Base-by-base conservation (phyloP, 1,139 yeast genomes). In the Yamadazyma sp. region DNA sequence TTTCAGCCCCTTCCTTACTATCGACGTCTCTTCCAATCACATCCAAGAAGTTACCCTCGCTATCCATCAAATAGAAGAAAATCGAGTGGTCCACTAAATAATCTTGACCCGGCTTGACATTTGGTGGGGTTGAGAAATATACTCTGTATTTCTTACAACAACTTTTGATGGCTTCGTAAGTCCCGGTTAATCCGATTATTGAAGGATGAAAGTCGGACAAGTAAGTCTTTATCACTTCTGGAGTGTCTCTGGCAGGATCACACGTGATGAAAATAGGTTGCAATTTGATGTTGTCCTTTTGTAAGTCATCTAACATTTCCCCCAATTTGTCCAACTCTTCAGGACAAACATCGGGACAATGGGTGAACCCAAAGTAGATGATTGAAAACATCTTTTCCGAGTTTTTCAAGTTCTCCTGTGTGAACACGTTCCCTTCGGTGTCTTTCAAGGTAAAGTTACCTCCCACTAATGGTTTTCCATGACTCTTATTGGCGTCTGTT, bases 271-370 rank as follows among this genome's bases (percentile, higher is more conserved):
- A 92, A 18, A 92, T 65, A 0, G 97, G 95, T 61, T 86, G 95
- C 36, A 89, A 57, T 34, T 79, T 70, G 41, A 82, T 76, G 23
- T 71, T 70, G 37, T 80, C 73, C 47, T 78, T 74, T 51, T 83
- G 78, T 53, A 86, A 69, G 17, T 71, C 77, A 37, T 81, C 77
- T 48, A 92, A 64, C 77, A 94, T 86, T 24, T 78, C 74, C 2
- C 95, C 87, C 59, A 92, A 73, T 56, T 90, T 88, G 58, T 92
- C 98, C 47, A 92, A 75, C 61, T 92, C 98, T 58, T 92, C 97
- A 8, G 98, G 98, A 62, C 98, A 92, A 37, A 92, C 89, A 62
- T 92, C 98, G 6, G 98, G 98, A 64, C 98, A 92, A 64, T 89
- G 90, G 4, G 96, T 86, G 67, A 92, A 92, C 0, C 98, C 98